Evolutionary conservation across 768 basidiomycete genomes (phyloP), one percentile per base, ranked within the genome.

Genomic region (Dentipellis sp.): DNA sequence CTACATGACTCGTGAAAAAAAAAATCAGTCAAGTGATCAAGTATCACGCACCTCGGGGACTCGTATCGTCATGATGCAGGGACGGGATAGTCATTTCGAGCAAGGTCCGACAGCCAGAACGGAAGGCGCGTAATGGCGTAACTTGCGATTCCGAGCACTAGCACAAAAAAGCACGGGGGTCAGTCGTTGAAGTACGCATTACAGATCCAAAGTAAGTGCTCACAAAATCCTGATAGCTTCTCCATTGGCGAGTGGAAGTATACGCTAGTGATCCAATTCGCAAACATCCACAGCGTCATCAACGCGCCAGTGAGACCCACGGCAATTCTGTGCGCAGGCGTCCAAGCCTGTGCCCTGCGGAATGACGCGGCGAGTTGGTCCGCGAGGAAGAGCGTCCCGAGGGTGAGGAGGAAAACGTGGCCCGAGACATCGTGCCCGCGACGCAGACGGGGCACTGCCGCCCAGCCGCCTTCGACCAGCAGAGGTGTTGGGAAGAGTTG

Each of bases 351-450:
- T 60, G 23, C 7, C 10, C 53, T 40, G 11, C 19, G 19, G 57
- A 86, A 71, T 12, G 82, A 82, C 1, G 78, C 75, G 16, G 76
- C 71, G 35, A 94, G 68, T 68, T 93, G 88, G 65, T 91, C 83
- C 9, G 81, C 76, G 42, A 97, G 78, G 68, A 97, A 88, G 22
- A 95, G 73, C 12, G 78, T 72, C 12, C 84, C 76, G 74, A 95
- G 79, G 2, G 87, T 87, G 60, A 97, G 78, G 58, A 98, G 78
- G 73, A 97, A 97, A 34, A 93, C 75, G 66, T 97, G 95, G 7
- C 95, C 95, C 0, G 92, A 94, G 12, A 97, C 82, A 64, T 98
- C 95, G 67, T 97, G 93, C 0, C 95, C 95, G 42, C 76, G 79
- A 53, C 82, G 77, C 59, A 95, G 71, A 29, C 86, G 73, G 9